Evolutionary conservation across 2,329 filamentous ascomycete genomes (phyloP).

Genomic region (Albophoma yamanashiensis): DNA sequence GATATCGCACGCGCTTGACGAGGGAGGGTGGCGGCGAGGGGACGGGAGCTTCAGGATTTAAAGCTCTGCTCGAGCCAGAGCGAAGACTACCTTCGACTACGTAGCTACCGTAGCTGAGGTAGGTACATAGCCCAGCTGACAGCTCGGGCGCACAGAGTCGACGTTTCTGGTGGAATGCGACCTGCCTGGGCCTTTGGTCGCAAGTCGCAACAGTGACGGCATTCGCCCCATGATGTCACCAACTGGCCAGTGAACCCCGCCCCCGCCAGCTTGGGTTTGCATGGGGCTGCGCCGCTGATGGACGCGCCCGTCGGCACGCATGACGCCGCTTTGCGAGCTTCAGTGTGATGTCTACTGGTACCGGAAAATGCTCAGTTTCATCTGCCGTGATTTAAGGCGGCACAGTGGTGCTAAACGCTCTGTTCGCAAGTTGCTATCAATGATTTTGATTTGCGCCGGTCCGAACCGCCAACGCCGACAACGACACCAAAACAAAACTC

Average conservation of each 20-base stretch:
- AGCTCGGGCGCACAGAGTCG: neutral
- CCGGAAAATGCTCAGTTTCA: neutral
- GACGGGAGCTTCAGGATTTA: neutral
- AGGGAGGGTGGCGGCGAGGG: neutral
- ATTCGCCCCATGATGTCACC: conserved; percentile 25
- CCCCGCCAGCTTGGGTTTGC: neutral
- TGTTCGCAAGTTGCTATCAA: neutral
- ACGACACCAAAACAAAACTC: neutral
- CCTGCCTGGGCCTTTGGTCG: neutral
- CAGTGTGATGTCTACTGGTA: too few species aligned
- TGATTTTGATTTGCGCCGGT: neutral
- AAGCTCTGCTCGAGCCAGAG: neutral
- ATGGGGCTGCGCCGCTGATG: neutral
- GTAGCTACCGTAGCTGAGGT: neutral
- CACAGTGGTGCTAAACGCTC: neutral
- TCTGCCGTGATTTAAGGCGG: neutral
- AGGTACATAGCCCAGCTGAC: neutral
- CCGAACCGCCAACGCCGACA: neutral
- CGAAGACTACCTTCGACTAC: neutral
- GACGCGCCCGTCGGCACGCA: neutral
- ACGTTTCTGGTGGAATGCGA: neutral
- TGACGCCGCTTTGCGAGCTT: neutral
- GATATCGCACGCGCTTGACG: neutral
- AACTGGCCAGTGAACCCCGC: neutral
- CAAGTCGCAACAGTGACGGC: conserved; percentile 10